Percentiles rank a stretch among this genome's conserved stretches.
Evolutionary conservation across 2,329 filamentous ascomycete species (phyloP).

Genomic region (Colletotrichum musicola): DNA sequence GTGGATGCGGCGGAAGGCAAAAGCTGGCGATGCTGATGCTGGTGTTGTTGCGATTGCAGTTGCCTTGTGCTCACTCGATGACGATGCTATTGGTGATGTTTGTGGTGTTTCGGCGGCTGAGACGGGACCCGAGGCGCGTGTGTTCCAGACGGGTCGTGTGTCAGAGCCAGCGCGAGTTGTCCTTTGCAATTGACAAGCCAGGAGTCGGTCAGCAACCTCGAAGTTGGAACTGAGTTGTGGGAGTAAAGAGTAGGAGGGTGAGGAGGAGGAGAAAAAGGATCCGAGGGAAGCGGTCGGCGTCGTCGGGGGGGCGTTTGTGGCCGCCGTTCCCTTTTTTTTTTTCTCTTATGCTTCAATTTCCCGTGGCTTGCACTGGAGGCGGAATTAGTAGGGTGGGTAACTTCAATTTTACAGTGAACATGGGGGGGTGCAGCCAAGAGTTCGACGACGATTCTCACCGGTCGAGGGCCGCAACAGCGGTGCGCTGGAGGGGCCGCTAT

Average conservation of each 20-base stretch:
- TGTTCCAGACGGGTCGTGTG: neutral
- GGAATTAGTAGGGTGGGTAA: constrained; percentile 35
- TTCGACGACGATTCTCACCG: neutral
- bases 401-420: constrained; percentile 20
- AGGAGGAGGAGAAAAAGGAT: neutral
- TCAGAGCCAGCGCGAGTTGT: neutral
- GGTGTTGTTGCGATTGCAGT: too few relatives aligned
- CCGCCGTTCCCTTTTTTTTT: constrained; percentile 21
- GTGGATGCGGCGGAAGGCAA: neutral
- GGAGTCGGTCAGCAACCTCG: constrained; percentile 7
- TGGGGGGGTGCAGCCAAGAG: constrained; percentile 5
- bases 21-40: neutral
- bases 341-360: constrained; percentile 16
- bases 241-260: neutral
- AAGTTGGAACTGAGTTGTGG: neutral
- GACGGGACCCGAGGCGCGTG: constrained; percentile 2
- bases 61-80: neutral
- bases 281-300: constrained; percentile 22
- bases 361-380: constrained; percentile 33
- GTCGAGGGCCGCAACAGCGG: neutral
- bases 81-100: neutral
- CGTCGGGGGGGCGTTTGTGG: constrained; percentile 20
- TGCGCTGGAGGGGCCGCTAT: neutral
- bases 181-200: constrained; percentile 11
- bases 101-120: neutral